Evolutionary conservation across 768 basidiomycete species (phyloP).

Genomic region (Cantharellus anzutake): DNA sequence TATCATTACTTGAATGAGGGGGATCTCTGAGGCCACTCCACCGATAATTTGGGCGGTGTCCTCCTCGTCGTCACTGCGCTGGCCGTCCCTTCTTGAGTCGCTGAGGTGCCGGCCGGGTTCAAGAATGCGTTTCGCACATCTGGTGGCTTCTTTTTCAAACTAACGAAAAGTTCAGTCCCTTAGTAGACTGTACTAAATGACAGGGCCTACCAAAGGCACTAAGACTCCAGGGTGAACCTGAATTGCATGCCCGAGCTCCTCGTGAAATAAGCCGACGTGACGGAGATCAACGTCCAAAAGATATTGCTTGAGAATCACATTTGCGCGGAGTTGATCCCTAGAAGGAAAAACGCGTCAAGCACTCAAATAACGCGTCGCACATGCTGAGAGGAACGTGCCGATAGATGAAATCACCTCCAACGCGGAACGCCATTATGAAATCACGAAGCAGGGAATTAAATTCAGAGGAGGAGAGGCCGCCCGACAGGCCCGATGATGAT

Average conservation of each 20-base stretch:
- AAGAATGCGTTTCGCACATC: slow-evolving; percentile 64
- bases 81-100: slow-evolving; percentile 19
- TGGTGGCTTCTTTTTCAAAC: slow-evolving; percentile 86
- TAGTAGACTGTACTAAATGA: not conserved
- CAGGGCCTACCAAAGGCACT: slow-evolving; percentile 51
- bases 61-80: slow-evolving; percentile 8
- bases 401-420: slow-evolving; percentile 84
- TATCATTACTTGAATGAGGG: slow-evolving; percentile 72
- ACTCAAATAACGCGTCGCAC: slow-evolving; percentile 6
- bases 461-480: slow-evolving; percentile 39
- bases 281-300: slow-evolving; percentile 73
- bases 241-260: slow-evolving; percentile 80
- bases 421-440: slow-evolving; percentile 73
- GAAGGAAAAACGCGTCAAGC: not conserved
- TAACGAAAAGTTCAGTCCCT: slow-evolving; percentile 15
- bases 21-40: slow-evolving; percentile 22
- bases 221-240: slow-evolving; percentile 82
- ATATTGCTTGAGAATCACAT: slow-evolving; percentile 74
- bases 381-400: slow-evolving; percentile 28
- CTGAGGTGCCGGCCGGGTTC: slow-evolving; percentile 49
- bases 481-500: slow-evolving; percentile 24
- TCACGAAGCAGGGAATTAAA: slow-evolving; percentile 20
- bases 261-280: slow-evolving; percentile 59
- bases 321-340: slow-evolving; percentile 76
- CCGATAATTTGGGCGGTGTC: not conserved